Conservation (phyloP, 768 basidiomycete genomes). For the Russula ochroleuca region DNA sequence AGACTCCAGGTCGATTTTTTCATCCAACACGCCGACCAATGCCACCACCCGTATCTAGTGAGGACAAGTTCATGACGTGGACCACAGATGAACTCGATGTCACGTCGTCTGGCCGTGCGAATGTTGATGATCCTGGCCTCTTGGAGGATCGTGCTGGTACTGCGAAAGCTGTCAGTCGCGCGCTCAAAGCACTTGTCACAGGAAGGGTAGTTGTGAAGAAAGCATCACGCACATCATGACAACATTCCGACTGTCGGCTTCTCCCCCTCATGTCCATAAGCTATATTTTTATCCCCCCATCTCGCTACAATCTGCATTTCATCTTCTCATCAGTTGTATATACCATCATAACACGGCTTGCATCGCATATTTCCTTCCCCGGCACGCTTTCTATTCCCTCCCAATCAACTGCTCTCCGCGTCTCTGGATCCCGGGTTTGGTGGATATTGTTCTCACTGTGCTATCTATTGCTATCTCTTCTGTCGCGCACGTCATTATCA, state of each 20-base stretch:
- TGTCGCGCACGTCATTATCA: not conserved
- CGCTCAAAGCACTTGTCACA: slow-evolving; percentile 73
- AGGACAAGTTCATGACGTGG: slow-evolving; percentile 35
- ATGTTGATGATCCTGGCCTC: not conserved
- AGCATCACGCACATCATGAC: slow-evolving; percentile 35
- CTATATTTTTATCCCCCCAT: slow-evolving; percentile 1
- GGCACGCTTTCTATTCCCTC: not conserved
- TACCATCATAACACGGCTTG: slow-evolving; percentile 14
- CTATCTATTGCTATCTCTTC: slow-evolving; percentile 13
- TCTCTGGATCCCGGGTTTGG: not conserved
- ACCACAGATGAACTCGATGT: slow-evolving; percentile 67
- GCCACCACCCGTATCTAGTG: slow-evolving; percentile 71
- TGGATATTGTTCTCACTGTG: slow-evolving; percentile 1
- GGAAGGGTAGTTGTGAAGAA: slow-evolving; percentile 53
- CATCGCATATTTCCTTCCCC: slow-evolving; percentile 8
- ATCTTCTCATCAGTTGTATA: slow-evolving; percentile 17
- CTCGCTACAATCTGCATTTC: not conserved
- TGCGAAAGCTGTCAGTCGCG: slow-evolving; percentile 58
- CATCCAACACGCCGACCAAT: slow-evolving; percentile 48
- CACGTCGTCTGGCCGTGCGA: slow-evolving; percentile 30
- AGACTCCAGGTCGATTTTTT: slow-evolving; percentile 38
- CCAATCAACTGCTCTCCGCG: not conserved
- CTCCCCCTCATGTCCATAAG: not conserved
- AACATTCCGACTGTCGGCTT: too few relatives aligned
- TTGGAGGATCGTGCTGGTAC: slow-evolving; percentile 38